Conservation (phyloP, 176 grass and related monocot species). For the Eleusine indica region DNA sequence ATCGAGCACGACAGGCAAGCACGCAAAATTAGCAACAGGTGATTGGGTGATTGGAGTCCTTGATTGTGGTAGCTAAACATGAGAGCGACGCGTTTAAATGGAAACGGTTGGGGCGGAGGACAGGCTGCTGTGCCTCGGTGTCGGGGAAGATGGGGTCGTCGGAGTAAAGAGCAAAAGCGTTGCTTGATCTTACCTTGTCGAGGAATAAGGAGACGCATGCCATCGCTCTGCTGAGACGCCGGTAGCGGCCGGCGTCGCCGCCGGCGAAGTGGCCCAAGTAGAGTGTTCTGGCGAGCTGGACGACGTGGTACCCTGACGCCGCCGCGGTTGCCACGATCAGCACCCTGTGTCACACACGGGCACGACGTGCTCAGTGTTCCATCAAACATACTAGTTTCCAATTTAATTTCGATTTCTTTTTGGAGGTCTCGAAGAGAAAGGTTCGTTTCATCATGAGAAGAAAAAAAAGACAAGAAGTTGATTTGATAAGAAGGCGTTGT, state of each 20-base stretch:
- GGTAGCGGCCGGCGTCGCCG: not conserved
- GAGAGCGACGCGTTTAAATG: slow-evolving; percentile 25
- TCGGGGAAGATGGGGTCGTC: not conserved
- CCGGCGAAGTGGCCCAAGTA: slow-evolving; percentile 3
- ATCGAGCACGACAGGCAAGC: not conserved
- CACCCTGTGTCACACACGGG: slow-evolving; percentile 25
- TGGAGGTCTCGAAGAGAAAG: not conserved
- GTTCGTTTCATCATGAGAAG: not conserved
- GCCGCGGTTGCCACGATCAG: slow-evolving; percentile 45
- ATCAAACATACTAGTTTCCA: not conserved
- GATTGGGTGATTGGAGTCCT: not conserved
- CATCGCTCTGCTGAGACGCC: not conserved
- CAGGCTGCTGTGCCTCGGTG: not conserved
- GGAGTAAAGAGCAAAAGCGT: not conserved
- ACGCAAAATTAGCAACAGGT: not conserved
- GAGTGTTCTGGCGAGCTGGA: slow-evolving; percentile 48
- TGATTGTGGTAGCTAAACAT: not conserved
- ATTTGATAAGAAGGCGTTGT: not conserved
- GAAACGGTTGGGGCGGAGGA: slow-evolving; percentile 16
- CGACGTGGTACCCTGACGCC: slow-evolving; percentile 66
- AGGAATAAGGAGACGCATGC: slow-evolving; percentile 65
- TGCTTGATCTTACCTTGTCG: slow-evolving; percentile 58
- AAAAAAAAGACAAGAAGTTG: not conserved
- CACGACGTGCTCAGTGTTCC: not conserved
- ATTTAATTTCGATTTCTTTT: not conserved